Percentiles rank a stretch among this genome's conserved stretches.
These are phyloP conservation scores for Monosporascus sp. DNA, from an alignment of 2,329 filamentous ascomycete genomes.

Conservation along the genomic window DNA sequence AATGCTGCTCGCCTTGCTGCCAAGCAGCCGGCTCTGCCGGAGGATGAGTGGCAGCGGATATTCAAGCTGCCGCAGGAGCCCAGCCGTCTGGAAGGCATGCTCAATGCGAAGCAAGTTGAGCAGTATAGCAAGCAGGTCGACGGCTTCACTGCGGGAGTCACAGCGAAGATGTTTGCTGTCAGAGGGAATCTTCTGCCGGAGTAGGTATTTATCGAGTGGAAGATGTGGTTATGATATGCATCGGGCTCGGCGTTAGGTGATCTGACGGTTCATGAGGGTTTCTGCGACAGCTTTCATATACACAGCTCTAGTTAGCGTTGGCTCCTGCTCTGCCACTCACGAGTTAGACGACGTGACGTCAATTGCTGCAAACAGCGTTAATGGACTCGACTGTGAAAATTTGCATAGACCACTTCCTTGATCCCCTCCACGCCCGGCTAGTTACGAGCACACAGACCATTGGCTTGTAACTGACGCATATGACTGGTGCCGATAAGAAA, in stretches of 20 bases:
- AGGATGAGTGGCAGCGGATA: slow-evolving; percentile 96
- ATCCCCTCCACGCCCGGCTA: too few relatives aligned
- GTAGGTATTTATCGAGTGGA: slow-evolving; percentile 24
- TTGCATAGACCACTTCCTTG: too few relatives aligned
- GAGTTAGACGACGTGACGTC: too few relatives aligned
- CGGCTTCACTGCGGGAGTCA: slow-evolving; percentile 87
- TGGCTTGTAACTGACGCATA: too few relatives aligned
- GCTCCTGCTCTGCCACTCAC: too few relatives aligned
- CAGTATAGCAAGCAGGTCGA: slow-evolving; percentile 98
- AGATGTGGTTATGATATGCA: slow-evolving; percentile 19
- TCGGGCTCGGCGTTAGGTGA: slow-evolving; percentile 30
- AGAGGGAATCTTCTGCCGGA: slow-evolving; percentile 63
- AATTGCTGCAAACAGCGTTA: too few relatives aligned
- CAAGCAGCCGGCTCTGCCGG: slow-evolving; percentile 83
- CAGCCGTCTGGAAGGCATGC: slow-evolving; percentile 84
- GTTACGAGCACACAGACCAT: too few relatives aligned
- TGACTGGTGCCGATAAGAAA: too few relatives aligned
- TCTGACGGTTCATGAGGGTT: slow-evolving; percentile 18
- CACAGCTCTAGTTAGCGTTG: not conserved
- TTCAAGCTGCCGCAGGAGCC: slow-evolving; percentile 98
- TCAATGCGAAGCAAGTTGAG: slow-evolving; percentile 94
- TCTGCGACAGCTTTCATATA: slow-evolving; percentile 14
- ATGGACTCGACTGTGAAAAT: too few relatives aligned
- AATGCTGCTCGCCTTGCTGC: slow-evolving; percentile 78
- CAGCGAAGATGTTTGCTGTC: slow-evolving; percentile 96